These are phyloP conservation scores for Lolium multiflorum DNA, from an alignment of 176 grass and related monocot species.

Conservation along the genomic window DNA sequence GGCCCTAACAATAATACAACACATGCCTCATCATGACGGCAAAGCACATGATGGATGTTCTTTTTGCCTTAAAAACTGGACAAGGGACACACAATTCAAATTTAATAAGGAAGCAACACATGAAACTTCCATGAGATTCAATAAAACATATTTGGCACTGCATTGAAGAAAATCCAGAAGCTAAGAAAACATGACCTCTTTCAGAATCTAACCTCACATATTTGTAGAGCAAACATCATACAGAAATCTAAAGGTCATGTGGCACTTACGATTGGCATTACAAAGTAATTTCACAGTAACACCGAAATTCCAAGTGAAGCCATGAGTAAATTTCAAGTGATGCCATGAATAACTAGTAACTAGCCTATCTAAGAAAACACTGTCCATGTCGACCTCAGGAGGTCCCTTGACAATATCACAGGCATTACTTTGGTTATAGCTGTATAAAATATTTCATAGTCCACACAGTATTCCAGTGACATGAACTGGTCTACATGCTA, in stretches of 20 bases:
- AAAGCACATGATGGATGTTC: neutral
- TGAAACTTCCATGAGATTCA: neutral
- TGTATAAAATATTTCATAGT: neutral
- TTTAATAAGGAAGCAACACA: neutral
- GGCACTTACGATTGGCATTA: neutral
- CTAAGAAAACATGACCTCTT: neutral
- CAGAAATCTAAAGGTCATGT: neutral
- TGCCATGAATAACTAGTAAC: neutral
- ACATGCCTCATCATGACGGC: neutral
- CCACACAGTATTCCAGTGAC: neutral
- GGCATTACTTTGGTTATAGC: neutral
- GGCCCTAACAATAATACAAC: neutral
- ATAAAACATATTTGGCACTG: slow-evolving; percentile 10
- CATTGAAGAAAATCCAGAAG: slow-evolving; percentile 23
- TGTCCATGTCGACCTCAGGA: neutral
- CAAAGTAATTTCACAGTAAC: neutral
- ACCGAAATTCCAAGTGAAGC: neutral
- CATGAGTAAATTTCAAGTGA: neutral
- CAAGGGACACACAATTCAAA: neutral
- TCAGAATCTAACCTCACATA: neutral
- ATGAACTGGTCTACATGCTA: neutral
- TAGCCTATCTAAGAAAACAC: slow-evolving; percentile 5
- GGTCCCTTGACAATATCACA: neutral
- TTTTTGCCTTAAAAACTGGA: neutral
- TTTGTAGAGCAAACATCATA: neutral